Evolutionary conservation across 2,329 filamentous ascomycete species (phyloP).

Genomic region (Nakataea oryzae): DNA sequence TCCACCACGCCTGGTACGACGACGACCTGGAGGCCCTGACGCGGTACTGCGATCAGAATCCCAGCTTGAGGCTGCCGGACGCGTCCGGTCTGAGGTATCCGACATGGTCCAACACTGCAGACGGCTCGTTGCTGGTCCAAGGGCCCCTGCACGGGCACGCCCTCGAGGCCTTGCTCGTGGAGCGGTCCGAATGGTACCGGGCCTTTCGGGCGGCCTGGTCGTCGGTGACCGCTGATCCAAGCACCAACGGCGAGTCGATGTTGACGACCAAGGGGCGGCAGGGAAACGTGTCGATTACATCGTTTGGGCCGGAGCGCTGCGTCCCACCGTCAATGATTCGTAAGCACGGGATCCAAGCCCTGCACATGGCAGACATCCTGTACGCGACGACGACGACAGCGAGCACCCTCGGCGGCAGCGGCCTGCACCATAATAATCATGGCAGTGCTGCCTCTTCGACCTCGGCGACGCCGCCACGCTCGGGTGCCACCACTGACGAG

Average conservation of each 20-base stretch:
- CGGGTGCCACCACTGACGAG: neutral
- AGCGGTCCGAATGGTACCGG: slow-evolving; percentile 22
- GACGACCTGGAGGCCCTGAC: neutral
- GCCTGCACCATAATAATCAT: too few species aligned
- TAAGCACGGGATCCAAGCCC: slow-evolving; percentile 9
- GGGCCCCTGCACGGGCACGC: slow-evolving; percentile 18
- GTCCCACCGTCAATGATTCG: slow-evolving; percentile 21
- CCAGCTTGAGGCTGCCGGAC: too few species aligned
- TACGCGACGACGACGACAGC: too few species aligned
- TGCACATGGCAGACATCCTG: too few species aligned
- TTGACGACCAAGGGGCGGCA: too few species aligned
- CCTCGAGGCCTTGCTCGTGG: slow-evolving; percentile 20
- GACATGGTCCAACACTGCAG: too few species aligned
- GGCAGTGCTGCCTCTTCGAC: slow-evolving; percentile 9
- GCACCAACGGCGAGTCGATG: neutral
- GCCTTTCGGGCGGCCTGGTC: slow-evolving; percentile 14
- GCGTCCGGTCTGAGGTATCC: too few species aligned
- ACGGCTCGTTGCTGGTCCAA: too few species aligned
- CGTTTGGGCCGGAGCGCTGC: slow-evolving; percentile 25
- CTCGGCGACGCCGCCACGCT: neutral
- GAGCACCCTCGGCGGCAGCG: too few species aligned
- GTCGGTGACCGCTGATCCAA: neutral
- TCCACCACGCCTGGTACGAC: slow-evolving; percentile 17
- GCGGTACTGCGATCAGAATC: too few species aligned
- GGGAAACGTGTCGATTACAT: slow-evolving; percentile 13